phyloP scores from a whole-genome alignment of 768 basidiomycete genomes.

The Leccinum truebloodii region DNA sequence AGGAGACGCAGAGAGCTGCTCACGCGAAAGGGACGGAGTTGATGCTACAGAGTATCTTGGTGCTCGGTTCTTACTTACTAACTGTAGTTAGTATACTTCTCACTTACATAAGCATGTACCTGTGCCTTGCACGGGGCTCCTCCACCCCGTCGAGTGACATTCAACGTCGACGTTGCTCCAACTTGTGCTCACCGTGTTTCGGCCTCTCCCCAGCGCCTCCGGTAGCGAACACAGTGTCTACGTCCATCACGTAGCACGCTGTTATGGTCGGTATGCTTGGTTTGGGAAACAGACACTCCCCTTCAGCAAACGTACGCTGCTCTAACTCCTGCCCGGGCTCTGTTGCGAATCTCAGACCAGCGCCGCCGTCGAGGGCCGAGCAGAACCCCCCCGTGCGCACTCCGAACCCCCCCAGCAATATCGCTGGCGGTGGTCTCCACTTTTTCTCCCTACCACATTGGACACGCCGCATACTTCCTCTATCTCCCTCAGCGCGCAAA shows the following conservation, averaged over 20 bases:
- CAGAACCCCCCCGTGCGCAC: conserved; percentile 44
- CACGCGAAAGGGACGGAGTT: conserved; percentile 34
- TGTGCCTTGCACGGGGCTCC: background rate
- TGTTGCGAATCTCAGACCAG: conserved; percentile 29
- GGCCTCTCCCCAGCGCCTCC: conserved; percentile 3
- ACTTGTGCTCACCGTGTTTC: conserved; percentile 4
- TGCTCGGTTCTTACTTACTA: background rate
- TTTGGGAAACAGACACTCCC: conserved; percentile 35
- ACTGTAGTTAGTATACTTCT: background rate
- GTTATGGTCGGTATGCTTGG: conserved; percentile 42
- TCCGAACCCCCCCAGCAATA: conserved; percentile 40
- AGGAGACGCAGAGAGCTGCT: conserved; percentile 55
- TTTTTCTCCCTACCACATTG: conserved; percentile 69
- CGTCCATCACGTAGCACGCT: background rate
- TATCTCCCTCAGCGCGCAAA: conserved; percentile 32
- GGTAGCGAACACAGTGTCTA: background rate
- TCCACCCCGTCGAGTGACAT: background rate
- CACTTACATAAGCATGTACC: background rate
- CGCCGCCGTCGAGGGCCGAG: conserved; percentile 50
- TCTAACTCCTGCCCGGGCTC: conserved; percentile 24
- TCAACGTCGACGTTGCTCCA: background rate
- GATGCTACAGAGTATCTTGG: background rate
- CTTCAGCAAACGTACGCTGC: conserved; percentile 29
- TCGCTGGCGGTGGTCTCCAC: conserved; percentile 41
- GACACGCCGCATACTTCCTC: conserved; percentile 51